Evolutionary conservation across 352 stramenopile genomes (phyloP).

Genomic region (Phytophthora fragariae): DNA sequence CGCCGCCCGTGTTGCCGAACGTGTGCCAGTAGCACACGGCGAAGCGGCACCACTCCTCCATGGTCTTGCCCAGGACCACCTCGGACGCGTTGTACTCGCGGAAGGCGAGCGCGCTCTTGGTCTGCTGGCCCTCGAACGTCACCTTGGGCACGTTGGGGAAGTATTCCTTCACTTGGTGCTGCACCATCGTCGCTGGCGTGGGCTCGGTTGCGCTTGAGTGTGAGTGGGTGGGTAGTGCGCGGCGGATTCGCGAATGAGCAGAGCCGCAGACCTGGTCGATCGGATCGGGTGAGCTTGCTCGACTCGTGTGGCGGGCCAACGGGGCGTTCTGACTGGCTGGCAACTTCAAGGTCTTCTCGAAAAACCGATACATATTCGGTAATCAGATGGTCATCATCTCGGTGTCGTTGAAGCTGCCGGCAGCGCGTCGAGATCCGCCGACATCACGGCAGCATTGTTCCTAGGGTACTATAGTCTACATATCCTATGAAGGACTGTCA

Average conservation of each 20-base stretch:
- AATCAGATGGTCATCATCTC: slow-evolving; percentile 26
- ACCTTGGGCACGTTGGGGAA: slow-evolving; percentile 72
- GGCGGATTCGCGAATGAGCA: slow-evolving; percentile 24
- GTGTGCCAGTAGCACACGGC: slow-evolving; percentile 74
- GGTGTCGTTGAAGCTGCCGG: slow-evolving; percentile 11
- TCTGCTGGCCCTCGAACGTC: slow-evolving; percentile 58
- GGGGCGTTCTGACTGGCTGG: slow-evolving; percentile 6
- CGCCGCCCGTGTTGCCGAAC: slow-evolving; percentile 43
- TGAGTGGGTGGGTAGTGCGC: slow-evolving; percentile 6
- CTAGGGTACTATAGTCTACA: too few relatives aligned
- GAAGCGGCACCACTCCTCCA: slow-evolving; percentile 75
- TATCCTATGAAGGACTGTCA: too few relatives aligned
- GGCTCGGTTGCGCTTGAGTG: neutral
- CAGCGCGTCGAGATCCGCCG: neutral
- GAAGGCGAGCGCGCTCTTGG: slow-evolving; percentile 66
- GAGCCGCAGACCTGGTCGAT: neutral
- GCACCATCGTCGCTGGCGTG: slow-evolving; percentile 27
- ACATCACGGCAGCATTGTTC: too few relatives aligned
- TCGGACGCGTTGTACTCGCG: slow-evolving; percentile 83
- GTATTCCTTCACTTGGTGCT: slow-evolving; percentile 50
- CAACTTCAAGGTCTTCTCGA: slow-evolving; percentile 25
- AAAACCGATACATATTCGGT: neutral
- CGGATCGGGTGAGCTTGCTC: too few relatives aligned
- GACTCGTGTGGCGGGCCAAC: too few relatives aligned
- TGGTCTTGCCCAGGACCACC: slow-evolving; percentile 79